These are phyloP conservation scores for Didymella pomorum DNA, from an alignment of 2,329 filamentous ascomycete species.

Conservation along the genomic window DNA sequence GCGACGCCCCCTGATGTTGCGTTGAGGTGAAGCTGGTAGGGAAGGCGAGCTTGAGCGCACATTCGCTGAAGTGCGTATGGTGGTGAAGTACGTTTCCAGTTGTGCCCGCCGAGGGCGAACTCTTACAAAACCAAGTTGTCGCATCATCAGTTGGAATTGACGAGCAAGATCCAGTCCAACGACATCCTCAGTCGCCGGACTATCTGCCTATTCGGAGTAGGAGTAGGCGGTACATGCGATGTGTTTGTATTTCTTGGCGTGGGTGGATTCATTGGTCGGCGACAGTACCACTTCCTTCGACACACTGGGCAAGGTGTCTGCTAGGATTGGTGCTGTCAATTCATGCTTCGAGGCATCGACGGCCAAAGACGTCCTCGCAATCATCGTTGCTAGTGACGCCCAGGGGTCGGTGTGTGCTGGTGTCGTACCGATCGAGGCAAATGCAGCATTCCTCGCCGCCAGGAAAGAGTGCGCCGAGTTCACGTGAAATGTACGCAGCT, in stretches of 20 bases:
- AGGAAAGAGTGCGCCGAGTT: background rate
- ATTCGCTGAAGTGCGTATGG: too few relatives aligned
- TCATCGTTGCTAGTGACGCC: slow-evolving; percentile 10
- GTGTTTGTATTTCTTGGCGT: slow-evolving; percentile 11
- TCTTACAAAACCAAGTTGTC: too few relatives aligned
- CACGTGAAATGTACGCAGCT: background rate
- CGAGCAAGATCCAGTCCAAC: too few relatives aligned
- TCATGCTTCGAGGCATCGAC: slow-evolving; percentile 16
- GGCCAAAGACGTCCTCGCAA: slow-evolving; percentile 23
- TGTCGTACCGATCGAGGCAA: slow-evolving; percentile 9
- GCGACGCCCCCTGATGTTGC: too few relatives aligned
- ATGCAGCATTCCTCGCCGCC: slow-evolving; percentile 7
- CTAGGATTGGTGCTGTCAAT: slow-evolving; percentile 14
- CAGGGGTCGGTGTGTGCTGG: slow-evolving; percentile 4
- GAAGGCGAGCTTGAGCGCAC: too few relatives aligned
- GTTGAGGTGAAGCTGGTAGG: too few relatives aligned
- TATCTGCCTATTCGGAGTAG: background rate
- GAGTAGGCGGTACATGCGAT: slow-evolving; percentile 2
- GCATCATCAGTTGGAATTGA: too few relatives aligned
- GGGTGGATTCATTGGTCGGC: background rate
- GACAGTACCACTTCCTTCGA: slow-evolving; percentile 19
- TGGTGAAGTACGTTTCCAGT: background rate
- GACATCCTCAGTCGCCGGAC: too few relatives aligned
- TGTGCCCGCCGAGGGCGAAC: too few relatives aligned
- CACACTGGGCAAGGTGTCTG: slow-evolving; percentile 23